Percentiles rank a stretch among this genome's conserved stretches.
Evolutionary conservation across 2,329 filamentous ascomycete species (phyloP).

Genomic region (Purpureocillium lavendulum): DNA sequence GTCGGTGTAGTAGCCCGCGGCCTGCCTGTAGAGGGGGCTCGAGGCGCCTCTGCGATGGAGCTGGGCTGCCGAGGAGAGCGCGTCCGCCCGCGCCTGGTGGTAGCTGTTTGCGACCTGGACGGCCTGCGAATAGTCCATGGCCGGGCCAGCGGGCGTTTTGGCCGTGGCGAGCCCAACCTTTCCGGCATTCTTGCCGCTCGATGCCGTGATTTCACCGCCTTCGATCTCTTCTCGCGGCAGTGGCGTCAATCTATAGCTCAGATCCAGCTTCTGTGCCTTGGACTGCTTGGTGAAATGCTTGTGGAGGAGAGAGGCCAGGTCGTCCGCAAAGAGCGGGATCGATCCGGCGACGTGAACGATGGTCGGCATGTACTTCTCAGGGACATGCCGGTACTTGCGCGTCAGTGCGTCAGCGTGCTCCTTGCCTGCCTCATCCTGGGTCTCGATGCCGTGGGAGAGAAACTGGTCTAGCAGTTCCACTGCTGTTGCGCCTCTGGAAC

Average conservation of each 20-base stretch:
- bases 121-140: conserved; percentile 17
- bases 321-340: conserved; percentile 24
- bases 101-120: conserved; percentile 17
- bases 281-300: conserved; percentile 32
- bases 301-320: conserved; percentile 32
- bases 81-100: conserved; percentile 21
- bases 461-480: conserved; percentile 35
- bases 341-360: conserved; percentile 31
- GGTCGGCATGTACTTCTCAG: conserved; percentile 31
- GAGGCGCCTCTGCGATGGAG: conserved; percentile 49
- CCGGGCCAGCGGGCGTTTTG: conserved; percentile 1
- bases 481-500: conserved; percentile 30
- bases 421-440: conserved; percentile 19
- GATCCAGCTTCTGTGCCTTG: conserved; percentile 24
- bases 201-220: not conserved
- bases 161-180: not conserved
- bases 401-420: conserved; percentile 23
- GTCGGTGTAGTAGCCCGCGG: conserved; percentile 67
- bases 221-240: conserved; percentile 14
- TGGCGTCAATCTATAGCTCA: conserved; percentile 30
- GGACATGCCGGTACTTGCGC: conserved; percentile 32
- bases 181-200: not conserved
- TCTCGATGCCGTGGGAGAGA: conserved; percentile 26
- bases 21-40: conserved; percentile 65
- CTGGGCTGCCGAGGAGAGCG: conserved; percentile 27